Conservation (phyloP, 2,329 filamentous ascomycete species). For the Fusarium devonianum region DNA sequence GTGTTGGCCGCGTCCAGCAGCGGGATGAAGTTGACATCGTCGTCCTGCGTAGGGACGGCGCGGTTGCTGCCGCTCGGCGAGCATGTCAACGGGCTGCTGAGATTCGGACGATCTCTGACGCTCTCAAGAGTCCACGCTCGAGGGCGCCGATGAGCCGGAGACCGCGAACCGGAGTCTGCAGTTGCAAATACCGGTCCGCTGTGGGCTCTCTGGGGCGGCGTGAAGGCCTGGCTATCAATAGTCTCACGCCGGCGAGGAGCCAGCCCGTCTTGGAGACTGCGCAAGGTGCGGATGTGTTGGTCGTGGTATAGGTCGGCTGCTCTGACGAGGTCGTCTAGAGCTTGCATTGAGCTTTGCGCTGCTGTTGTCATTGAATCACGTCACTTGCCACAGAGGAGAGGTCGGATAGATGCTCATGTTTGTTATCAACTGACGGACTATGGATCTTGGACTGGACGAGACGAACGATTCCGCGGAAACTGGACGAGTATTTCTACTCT, state of each 20-base stretch:
- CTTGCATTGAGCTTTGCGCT: constrained; percentile 29
- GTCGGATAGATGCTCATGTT: constrained; percentile 11
- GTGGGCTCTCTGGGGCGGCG: constrained; percentile 42
- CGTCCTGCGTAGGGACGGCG: constrained; percentile 38
- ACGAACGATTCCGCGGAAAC: constrained; percentile 3
- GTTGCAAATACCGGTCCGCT: constrained; percentile 32
- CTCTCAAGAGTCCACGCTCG: constrained; percentile 45
- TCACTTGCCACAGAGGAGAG: constrained; percentile 15
- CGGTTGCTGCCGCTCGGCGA: constrained; percentile 35
- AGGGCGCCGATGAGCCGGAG: constrained; percentile 25
- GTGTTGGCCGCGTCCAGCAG: constrained; percentile 33
- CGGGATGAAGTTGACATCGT: constrained; percentile 45
- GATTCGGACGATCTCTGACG: constrained; percentile 38
- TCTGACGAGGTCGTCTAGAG: constrained; percentile 46
- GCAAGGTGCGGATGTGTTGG: constrained; percentile 44
- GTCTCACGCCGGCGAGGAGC: constrained; percentile 28
- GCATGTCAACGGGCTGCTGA: constrained; percentile 26
- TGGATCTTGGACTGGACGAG: neutral
- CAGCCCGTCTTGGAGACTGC: constrained; percentile 42
- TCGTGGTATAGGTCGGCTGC: constrained; percentile 46
- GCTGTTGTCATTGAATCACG: constrained; percentile 30
- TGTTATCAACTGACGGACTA: neutral
- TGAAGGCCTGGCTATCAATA: constrained; percentile 36
- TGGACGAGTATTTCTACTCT: constrained; percentile 30
- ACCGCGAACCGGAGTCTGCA: constrained; percentile 19